phyloP scores from a whole-genome alignment of 371 early-diverging fungal species.

The Rhizopus stolonifer region DNA sequence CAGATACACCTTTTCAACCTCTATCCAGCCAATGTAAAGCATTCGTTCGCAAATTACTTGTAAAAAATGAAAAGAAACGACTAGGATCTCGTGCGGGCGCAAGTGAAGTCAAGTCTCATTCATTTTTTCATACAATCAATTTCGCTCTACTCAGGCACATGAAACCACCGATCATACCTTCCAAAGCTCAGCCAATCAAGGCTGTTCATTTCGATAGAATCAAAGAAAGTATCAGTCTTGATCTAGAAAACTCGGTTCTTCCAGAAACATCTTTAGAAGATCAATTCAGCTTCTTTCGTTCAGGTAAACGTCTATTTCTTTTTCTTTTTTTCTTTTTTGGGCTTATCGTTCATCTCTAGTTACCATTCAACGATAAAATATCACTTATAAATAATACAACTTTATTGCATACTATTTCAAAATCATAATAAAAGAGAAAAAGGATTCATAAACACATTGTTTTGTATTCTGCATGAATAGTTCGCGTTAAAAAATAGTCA shows the following conservation, averaged over 20 bases:
- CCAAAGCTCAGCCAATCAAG: constrained; percentile 44
- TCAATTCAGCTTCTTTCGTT: constrained; percentile 66
- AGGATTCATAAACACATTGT: too few relatives aligned
- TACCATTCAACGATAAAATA: constrained; percentile 10
- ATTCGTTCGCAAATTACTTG: constrained; percentile 73
- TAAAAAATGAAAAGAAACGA: constrained; percentile 78
- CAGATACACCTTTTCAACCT: constrained; percentile 28
- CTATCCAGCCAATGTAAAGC: constrained; percentile 58
- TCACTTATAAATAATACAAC: too few relatives aligned
- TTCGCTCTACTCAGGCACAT: constrained; percentile 86
- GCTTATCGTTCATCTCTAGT: too few relatives aligned
- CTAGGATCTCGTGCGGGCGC: constrained; percentile 87
- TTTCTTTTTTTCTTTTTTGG: too few relatives aligned
- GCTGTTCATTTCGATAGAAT: constrained; percentile 63
- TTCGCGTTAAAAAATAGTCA: too few relatives aligned
- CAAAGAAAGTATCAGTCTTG: constrained; percentile 63
- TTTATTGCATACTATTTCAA: too few relatives aligned
- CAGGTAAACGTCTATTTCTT: too few relatives aligned
- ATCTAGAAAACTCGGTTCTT: constrained; percentile 30
- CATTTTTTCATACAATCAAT: constrained; percentile 86
- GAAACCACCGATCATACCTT: constrained; percentile 88
- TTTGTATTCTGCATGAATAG: too few relatives aligned
- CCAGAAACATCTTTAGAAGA: constrained; percentile 33
- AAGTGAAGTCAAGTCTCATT: constrained; percentile 90
- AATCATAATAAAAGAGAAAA: too few relatives aligned